These are phyloP conservation scores for Hirsutella rhossiliensis DNA, from an alignment of 2,329 filamentous ascomycete species.

Conservation along the genomic window DNA sequence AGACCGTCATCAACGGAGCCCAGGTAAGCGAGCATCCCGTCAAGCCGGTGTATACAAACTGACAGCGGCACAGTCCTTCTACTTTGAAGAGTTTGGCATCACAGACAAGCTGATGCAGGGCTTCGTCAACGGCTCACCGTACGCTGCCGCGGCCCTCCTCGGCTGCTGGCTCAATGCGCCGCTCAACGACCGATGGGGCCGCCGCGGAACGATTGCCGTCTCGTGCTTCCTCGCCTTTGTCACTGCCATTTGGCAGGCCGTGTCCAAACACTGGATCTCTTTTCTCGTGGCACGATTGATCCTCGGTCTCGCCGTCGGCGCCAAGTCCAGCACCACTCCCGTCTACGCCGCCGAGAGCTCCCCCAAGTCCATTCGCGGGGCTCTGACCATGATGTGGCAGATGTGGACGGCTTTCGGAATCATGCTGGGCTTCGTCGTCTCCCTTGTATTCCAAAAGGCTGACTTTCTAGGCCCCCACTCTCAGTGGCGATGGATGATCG, in stretches of 20 bases:
- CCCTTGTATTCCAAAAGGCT: conserved; percentile 15
- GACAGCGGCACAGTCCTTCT: conserved; percentile 23
- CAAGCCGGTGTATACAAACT: neutral
- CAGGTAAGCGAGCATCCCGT: conserved; percentile 22
- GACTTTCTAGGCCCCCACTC: conserved; percentile 20
- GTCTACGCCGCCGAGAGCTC: conserved; percentile 63
- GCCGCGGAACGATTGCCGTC: conserved; percentile 7
- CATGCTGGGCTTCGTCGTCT: conserved; percentile 29
- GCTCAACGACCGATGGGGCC: conserved; percentile 7
- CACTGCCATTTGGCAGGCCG: conserved; percentile 9
- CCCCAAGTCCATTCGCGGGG: conserved; percentile 54
- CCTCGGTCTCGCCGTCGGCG: conserved; percentile 56
- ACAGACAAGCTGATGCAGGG: conserved; percentile 34
- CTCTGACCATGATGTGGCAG: conserved; percentile 68
- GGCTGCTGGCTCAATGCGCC: conserved; percentile 21
- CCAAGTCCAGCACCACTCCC: conserved; percentile 52
- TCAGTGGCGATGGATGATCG: conserved; percentile 49
- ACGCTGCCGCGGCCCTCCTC: conserved; percentile 6
- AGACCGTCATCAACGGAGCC: conserved; percentile 52
- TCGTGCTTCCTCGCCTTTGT: conserved; percentile 7
- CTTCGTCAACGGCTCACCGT: conserved; percentile 8
- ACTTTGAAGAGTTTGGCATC: conserved; percentile 18
- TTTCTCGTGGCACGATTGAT: conserved; percentile 53
- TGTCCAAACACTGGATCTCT: conserved; percentile 17
- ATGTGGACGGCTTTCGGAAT: conserved; percentile 19